phyloP scores from a whole-genome alignment of 176 grass and related monocot genomes.

The Eleusine indica region DNA sequence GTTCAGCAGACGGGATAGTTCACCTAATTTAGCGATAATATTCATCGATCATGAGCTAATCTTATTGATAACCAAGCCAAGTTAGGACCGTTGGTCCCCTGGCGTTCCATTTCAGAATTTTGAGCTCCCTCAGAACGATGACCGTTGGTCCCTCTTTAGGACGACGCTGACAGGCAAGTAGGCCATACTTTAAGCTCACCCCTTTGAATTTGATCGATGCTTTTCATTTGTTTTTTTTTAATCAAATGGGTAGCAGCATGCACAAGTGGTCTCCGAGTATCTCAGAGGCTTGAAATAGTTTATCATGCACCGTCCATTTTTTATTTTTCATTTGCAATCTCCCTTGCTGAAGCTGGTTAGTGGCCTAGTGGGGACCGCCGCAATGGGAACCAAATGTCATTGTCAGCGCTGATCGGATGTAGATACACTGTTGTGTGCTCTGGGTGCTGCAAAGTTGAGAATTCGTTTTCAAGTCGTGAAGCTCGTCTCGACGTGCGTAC shows the following conservation, averaged over 20 bases:
- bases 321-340: too few relatives aligned
- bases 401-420: background rate
- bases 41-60: background rate
- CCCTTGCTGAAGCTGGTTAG: background rate
- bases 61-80: background rate
- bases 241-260: background rate
- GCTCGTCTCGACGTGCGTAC: constrained; percentile 6
- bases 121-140: constrained; percentile 14
- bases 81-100: constrained; percentile 36
- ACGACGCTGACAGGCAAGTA: constrained; percentile 33
- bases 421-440: background rate
- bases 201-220: constrained; percentile 21
- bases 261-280: background rate
- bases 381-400: background rate
- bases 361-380: background rate
- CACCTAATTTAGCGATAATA: background rate
- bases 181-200: constrained; percentile 22
- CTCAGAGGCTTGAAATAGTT: background rate
- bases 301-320: background rate
- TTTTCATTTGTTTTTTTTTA: background rate
- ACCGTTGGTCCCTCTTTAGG: constrained; percentile 29
- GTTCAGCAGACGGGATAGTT: background rate
- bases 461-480: background rate
- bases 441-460: background rate
- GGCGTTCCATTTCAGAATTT: constrained; percentile 2